Percentiles rank a stretch among this genome's conserved stretches.
Conservation (phyloP, 495 filamentous ascomycete species). For the Penicillium subrubescens region DNA sequence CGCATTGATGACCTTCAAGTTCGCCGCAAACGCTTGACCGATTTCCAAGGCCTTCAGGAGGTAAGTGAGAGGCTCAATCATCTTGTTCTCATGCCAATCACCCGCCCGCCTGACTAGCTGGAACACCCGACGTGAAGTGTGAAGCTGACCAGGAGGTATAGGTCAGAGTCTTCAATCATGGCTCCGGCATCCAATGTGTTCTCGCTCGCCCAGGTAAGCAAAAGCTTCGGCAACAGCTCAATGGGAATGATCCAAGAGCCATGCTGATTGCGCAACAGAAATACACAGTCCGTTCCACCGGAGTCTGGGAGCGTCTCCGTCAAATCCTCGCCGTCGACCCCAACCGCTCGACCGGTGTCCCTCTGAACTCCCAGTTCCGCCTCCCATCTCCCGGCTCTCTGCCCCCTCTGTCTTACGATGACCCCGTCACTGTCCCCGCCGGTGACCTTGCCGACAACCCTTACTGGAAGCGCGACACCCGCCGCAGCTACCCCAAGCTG, state of each 20-base stretch:
- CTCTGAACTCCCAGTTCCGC: constrained; percentile 90
- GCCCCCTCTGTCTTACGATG: constrained; percentile 77
- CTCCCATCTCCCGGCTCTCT: constrained; percentile 81
- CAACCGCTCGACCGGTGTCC: constrained; percentile 85
- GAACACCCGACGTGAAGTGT: background rate
- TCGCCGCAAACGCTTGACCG: constrained; percentile 18
- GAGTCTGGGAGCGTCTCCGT: constrained; percentile 86
- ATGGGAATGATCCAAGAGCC: background rate
- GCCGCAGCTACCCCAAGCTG: constrained; percentile 81
- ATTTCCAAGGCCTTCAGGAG: constrained; percentile 14
- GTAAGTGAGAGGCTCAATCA: constrained; percentile 13
- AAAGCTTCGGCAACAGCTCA: background rate
- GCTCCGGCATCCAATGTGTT: constrained; percentile 45
- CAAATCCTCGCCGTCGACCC: constrained; percentile 79
- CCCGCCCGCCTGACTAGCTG: background rate
- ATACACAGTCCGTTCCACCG: constrained; percentile 92
- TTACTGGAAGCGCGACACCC: constrained; percentile 94
- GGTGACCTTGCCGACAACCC: constrained; percentile 95
- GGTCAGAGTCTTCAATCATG: constrained; percentile 41
- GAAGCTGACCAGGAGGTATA: constrained; percentile 16
- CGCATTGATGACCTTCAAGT: constrained; percentile 15
- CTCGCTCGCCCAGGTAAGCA: constrained; percentile 40
- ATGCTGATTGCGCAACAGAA: constrained; percentile 62
- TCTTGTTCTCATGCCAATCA: background rate
- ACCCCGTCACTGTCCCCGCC: constrained; percentile 89